A percentile compares a stretch with the other conserved stretches of the same genome.
phyloP scores from a whole-genome alignment of 805 yeast species.

The Nakazawaea siamensis region DNA sequence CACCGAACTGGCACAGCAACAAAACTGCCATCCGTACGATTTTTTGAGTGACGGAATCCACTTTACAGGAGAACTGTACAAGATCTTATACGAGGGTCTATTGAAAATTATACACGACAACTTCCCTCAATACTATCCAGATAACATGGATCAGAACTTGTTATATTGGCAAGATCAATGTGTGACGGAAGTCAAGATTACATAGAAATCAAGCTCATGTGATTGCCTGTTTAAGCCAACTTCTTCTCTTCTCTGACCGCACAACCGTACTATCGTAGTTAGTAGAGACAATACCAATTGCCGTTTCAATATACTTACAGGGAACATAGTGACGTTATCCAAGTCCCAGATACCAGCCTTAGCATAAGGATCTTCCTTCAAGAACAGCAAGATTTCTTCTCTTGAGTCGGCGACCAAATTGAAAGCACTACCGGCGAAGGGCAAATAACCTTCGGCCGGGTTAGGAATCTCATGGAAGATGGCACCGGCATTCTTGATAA shows the following conservation, averaged over 20 bases:
- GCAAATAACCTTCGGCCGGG: conserved; percentile 29
- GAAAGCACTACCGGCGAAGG: conserved; percentile 62
- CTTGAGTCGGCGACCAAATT: conserved; percentile 56
- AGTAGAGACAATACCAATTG: neutral
- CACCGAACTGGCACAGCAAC: conserved; percentile 22
- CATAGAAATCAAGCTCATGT: too few species aligned
- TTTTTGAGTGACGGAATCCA: conserved; percentile 44
- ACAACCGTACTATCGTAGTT: conserved; percentile 21
- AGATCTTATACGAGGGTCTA: conserved; percentile 37
- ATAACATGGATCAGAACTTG: conserved; percentile 25
- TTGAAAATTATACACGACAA: conserved; percentile 24
- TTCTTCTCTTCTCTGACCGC: conserved; percentile 35
- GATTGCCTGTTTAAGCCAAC: conserved; percentile 1
- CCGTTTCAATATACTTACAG: conserved; percentile 18
- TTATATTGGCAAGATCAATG: conserved; percentile 36
- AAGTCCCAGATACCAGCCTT: conserved; percentile 72
- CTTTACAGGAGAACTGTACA: conserved; percentile 46
- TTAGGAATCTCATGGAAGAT: conserved; percentile 33
- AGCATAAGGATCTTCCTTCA: conserved; percentile 57
- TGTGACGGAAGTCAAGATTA: too few species aligned
- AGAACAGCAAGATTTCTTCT: conserved; percentile 56
- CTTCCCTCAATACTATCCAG: conserved; percentile 44
- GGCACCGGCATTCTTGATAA: conserved; percentile 43
- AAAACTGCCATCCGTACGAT: conserved; percentile 12
- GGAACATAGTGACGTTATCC: conserved; percentile 49